A percentile compares a stretch with the other conserved stretches of the same genome.
phyloP scores from a whole-genome alignment of 2,329 filamentous ascomycete species.

The Paraconiothyrium brasiliense region DNA sequence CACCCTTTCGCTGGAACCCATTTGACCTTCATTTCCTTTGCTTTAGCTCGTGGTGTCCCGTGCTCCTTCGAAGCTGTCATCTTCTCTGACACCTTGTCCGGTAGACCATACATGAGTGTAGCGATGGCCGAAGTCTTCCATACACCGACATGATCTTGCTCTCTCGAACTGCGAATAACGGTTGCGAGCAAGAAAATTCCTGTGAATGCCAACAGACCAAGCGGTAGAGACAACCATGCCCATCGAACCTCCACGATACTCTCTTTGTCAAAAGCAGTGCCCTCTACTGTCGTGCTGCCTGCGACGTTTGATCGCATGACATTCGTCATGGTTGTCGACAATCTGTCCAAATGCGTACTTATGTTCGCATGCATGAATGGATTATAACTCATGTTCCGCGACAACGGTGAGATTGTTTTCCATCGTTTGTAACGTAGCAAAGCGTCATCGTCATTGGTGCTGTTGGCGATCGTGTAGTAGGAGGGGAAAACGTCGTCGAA shows the following conservation, averaged over 20 bases:
- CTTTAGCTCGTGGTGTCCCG: constrained; percentile 20
- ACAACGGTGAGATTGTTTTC: not conserved
- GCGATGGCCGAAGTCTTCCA: constrained; percentile 34
- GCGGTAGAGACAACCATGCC: constrained; percentile 36
- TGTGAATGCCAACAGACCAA: constrained; percentile 23
- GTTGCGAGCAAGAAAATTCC: constrained; percentile 34
- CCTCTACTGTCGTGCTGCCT: no score
- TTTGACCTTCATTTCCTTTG: constrained; percentile 20
- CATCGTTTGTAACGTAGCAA: constrained; percentile 6
- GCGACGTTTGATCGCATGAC: constrained; percentile 15
- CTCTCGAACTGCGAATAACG: constrained; percentile 25
- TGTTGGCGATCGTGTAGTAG: not conserved
- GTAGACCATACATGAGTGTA: constrained; percentile 22
- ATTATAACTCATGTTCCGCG: constrained; percentile 9
- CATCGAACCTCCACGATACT: constrained; percentile 34
- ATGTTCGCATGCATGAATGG: constrained; percentile 14
- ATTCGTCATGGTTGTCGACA: constrained; percentile 13
- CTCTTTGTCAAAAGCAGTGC: constrained; percentile 22
- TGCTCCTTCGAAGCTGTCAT: constrained; percentile 8
- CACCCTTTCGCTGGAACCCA: constrained; percentile 18
- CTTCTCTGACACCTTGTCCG: constrained; percentile 23
- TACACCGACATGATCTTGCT: constrained; percentile 24
- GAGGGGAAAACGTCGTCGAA: constrained; percentile 23
- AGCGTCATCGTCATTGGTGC: not conserved
- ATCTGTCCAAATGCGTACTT: constrained; percentile 6